These are phyloP conservation scores for Solioccasus polychromus DNA, from an alignment of 768 basidiomycete genomes.

Conservation along the genomic window DNA sequence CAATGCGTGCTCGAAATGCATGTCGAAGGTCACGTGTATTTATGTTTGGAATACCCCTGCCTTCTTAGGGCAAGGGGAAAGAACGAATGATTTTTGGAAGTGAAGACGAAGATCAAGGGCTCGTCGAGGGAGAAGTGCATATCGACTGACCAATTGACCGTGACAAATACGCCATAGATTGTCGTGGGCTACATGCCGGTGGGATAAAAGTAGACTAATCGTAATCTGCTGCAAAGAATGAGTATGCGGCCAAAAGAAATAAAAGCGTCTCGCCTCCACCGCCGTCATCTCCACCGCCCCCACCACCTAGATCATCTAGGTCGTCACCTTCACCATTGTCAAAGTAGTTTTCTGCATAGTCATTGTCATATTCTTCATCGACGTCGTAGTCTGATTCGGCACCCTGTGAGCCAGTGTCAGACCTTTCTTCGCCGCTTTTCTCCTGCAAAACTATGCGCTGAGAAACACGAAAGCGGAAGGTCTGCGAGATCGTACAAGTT, in stretches of 20 bases:
- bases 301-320: constrained; percentile 71
- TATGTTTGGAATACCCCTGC: constrained; percentile 8
- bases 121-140: not conserved
- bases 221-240: constrained; percentile 16
- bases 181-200: too few relatives aligned
- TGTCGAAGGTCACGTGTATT: constrained; percentile 20
- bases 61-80: not conserved
- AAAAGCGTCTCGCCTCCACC: constrained; percentile 44
- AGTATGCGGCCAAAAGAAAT: not conserved
- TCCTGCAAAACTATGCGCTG: constrained; percentile 38
- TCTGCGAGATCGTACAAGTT: constrained; percentile 37
- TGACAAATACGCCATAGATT: not conserved
- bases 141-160: not conserved
- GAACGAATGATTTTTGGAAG: too few relatives aligned
- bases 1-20: too few relatives aligned
- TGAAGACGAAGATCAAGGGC: too few relatives aligned
- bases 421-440: constrained; percentile 68
- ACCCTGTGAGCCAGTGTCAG: constrained; percentile 63
- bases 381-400: constrained; percentile 78
- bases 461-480: not conserved
- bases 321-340: constrained; percentile 87
- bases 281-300: constrained; percentile 61
- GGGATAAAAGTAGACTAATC: constrained; percentile 23
- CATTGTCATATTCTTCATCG: constrained; percentile 89
- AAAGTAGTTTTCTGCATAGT: constrained; percentile 89